These are phyloP conservation scores for Geotrichum klebahnii DNA, from an alignment of 1,139 yeast species.

Conservation along the genomic window DNA sequence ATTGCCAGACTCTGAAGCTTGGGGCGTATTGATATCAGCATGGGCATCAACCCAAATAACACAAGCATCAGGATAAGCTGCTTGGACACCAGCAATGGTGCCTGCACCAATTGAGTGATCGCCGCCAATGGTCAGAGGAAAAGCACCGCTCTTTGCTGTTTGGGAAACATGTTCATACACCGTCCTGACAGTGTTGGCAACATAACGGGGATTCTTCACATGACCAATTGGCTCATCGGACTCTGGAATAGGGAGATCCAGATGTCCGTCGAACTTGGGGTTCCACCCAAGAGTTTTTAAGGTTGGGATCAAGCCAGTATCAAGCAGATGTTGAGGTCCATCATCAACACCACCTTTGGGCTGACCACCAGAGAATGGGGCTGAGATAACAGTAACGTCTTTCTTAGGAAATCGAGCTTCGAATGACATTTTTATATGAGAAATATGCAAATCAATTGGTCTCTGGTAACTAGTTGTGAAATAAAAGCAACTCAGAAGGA, in stretches of 20 bases:
- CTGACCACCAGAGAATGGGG: constrained; percentile 97
- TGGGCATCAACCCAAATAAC: constrained; percentile 97
- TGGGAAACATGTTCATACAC: constrained; percentile 59
- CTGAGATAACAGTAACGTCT: constrained; percentile 52
- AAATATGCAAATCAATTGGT: not conserved
- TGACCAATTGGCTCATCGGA: constrained; percentile 42
- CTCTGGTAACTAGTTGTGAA: no score
- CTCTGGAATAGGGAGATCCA: constrained; percentile 41
- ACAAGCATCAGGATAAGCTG: constrained; percentile 80
- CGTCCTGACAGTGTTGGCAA: constrained; percentile 63
- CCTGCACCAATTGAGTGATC: constrained; percentile 97
- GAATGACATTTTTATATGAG: constrained; percentile 19
- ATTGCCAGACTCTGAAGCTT: constrained; percentile 81
- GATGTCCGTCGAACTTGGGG: constrained; percentile 55
- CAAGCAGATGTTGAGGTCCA: constrained; percentile 79
- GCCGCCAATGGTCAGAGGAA: constrained; percentile 89
- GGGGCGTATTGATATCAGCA: constrained; percentile 93
- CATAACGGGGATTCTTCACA: constrained; percentile 73
- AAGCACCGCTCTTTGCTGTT: constrained; percentile 48
- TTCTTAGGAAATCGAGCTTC: constrained; percentile 25
- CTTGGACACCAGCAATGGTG: constrained; percentile 79
- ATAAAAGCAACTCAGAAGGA: no score
- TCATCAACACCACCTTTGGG: constrained; percentile 89
- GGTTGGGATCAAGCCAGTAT: constrained; percentile 65
- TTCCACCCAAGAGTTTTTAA: constrained; percentile 71